Conservation (phyloP, 345 rosid species). For the Populus deltoides region DNA sequence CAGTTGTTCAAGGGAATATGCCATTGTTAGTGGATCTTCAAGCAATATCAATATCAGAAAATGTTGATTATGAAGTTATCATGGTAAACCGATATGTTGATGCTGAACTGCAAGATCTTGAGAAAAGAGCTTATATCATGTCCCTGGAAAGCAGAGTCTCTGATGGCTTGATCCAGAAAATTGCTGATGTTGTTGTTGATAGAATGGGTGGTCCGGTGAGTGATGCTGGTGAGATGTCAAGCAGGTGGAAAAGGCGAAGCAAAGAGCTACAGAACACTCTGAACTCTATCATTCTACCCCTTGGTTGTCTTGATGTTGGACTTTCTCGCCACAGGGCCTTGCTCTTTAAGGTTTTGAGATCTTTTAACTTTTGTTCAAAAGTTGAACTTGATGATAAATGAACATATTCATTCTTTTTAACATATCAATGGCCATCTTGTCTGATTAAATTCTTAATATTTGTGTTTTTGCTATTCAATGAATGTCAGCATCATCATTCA, state of each 20-base stretch:
- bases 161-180: conserved; percentile 68
- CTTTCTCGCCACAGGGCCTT: conserved; percentile 95
- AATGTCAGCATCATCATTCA: not conserved
- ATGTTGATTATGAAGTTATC: conserved; percentile 71
- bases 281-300: conserved; percentile 67
- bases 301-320: conserved; percentile 80
- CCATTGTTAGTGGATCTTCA: conserved; percentile 84
- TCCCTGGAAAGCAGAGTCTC: conserved; percentile 47
- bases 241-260: conserved; percentile 68
- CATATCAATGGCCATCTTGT: not conserved
- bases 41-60: conserved; percentile 56
- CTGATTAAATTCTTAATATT: not conserved
- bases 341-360: conserved; percentile 76
- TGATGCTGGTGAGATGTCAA: conserved; percentile 76
- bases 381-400: conserved; percentile 1
- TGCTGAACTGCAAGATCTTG: conserved; percentile 69
- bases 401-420: not conserved
- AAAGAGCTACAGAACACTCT: conserved; percentile 55
- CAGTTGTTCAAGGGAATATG: conserved; percentile 64
- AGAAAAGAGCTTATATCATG: conserved; percentile 45
- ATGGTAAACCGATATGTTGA: conserved; percentile 76
- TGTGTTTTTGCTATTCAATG: not conserved
- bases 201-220: conserved; percentile 93
- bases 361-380: conserved; percentile 7
- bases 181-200: conserved; percentile 85